Evolutionary conservation across 306 rosid genomes (phyloP), one percentile per base, ranked within the genome.

Genomic region (Vigna hirtella): DNA sequence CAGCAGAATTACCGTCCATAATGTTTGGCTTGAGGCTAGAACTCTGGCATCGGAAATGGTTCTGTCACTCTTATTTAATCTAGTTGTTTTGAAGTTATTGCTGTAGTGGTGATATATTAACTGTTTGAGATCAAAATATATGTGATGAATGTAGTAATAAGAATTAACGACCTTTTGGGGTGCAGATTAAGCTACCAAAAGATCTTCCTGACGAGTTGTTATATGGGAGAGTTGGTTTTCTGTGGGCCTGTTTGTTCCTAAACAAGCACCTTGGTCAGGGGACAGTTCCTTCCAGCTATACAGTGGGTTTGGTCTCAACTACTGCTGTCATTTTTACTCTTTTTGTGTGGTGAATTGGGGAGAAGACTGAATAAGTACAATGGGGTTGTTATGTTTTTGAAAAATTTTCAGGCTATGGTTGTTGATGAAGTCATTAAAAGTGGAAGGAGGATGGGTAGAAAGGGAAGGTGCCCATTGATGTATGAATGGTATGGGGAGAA

Each of bases 401-500:
- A 30, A 30, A 30, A 34, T 51, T 82, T 26, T 66, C 66, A 90
- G 97, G 65, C 86, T 45, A 9, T 11, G 6, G 70, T 88, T 79
- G 91, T 87, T 61, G 87, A 79, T 80, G 93, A 87, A 70, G 77
- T 90, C 43, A 74, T 92, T 59, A 78, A 57, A 58, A 86, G 86
- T 74, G 96, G 97, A 68, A 85, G 96, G 85, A 85, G 81, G 22
- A 14, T 90, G 77, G 96, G 85, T 8, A 82, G 57, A 83, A 84
- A 64, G 70, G 95, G 85, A 59, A 80, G 50, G 32, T 86, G 88
- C 38, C 92, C 93, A 4, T 81, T 92, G 80, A 88, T 90, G 97
- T 90, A 77, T 63, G 96, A 92, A 79, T 92, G 93, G 92, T 86
- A 92, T 14, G 91, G 96, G 7, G 88, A 92, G 80, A 92, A 82